Percentiles rank a stretch among this genome's conserved stretches.
Conservation (phyloP, 768 basidiomycete genomes). For the Phaeotremella fagi region DNA sequence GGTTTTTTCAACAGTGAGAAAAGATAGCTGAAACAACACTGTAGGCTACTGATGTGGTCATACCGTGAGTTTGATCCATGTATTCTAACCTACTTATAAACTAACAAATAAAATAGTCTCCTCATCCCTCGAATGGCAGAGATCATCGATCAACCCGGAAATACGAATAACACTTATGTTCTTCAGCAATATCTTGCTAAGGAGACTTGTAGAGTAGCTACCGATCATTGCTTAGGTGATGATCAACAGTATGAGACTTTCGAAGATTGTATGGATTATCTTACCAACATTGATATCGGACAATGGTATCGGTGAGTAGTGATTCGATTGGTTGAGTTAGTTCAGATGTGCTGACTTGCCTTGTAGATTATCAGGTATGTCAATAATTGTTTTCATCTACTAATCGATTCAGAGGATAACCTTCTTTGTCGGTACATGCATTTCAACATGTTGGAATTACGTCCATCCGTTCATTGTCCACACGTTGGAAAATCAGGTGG, state of each 20-base stretch:
- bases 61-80: too few relatives aligned
- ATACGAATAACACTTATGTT: constrained; percentile 7
- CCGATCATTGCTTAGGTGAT: constrained; percentile 13
- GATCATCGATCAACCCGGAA: constrained; percentile 7
- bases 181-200: constrained; percentile 23
- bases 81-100: too few relatives aligned
- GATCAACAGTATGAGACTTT: constrained; percentile 23
- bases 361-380: too few relatives aligned
- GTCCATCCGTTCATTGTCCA: constrained; percentile 24
- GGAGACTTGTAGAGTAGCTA: constrained; percentile 9
- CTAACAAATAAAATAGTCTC: constrained; percentile 3
- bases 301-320: constrained; percentile 7
- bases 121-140: constrained; percentile 29
- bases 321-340: constrained; percentile 1
- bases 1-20: too few relatives aligned
- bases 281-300: constrained; percentile 5
- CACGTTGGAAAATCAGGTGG: constrained; percentile 27
- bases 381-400: too few relatives aligned
- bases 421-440: constrained; percentile 25
- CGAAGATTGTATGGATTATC: constrained; percentile 13
- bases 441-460: constrained; percentile 15
- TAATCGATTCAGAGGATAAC: constrained; percentile 20
- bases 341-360: not conserved
- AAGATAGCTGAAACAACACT: too few relatives aligned
- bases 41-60: constrained; percentile 19